Conservation (phyloP, 208 protist species). For the Wallacemonas sp. region DNA sequence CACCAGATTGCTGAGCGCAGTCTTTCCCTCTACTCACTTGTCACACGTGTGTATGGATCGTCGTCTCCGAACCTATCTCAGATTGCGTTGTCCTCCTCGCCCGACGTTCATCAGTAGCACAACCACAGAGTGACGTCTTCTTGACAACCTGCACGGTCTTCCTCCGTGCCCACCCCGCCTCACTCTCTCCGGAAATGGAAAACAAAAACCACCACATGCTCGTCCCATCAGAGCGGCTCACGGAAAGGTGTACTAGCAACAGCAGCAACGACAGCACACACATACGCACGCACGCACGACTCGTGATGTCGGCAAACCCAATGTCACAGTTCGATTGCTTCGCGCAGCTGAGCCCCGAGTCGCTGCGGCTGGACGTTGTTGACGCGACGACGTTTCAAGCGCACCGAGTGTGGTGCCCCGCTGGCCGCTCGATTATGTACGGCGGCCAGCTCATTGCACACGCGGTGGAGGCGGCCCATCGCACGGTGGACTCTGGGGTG, state of each 20-base stretch:
- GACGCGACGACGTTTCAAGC: conserved; percentile 17
- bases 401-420: conserved; percentile 27
- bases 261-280: not conserved
- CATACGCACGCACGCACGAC: not conserved
- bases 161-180: no score
- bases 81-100: no score
- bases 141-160: no score
- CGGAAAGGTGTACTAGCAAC: not conserved
- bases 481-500: conserved; percentile 14
- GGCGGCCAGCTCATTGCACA: conserved; percentile 57
- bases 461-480: conserved; percentile 31
- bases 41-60: no score
- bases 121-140: no score
- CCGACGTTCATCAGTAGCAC: no score
- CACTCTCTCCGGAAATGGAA: no score
- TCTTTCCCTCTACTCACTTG: no score
- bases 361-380: conserved; percentile 29
- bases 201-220: no score
- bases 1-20: no score
- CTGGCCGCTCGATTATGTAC: conserved; percentile 19
- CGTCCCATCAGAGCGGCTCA: no score
- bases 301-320: not conserved
- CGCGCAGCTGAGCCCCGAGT: not conserved
- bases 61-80: no score
- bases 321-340: conserved; percentile 17